These are phyloP conservation scores for Trametes cubensis DNA, from an alignment of 768 basidiomycete species.

Conservation along the genomic window DNA sequence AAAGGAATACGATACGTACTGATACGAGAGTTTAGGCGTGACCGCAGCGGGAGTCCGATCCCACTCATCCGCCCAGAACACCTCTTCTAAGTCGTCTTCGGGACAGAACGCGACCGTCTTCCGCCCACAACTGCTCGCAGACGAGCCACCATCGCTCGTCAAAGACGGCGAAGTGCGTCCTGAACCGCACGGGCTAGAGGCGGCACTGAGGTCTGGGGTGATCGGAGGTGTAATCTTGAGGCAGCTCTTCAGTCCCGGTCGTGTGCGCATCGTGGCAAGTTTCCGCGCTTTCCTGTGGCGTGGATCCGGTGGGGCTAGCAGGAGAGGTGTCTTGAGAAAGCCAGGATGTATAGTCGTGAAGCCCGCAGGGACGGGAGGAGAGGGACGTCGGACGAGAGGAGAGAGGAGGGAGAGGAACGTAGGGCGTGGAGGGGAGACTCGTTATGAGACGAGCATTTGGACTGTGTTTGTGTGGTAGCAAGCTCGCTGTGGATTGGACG, in stretches of 20 bases:
- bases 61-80: conserved; percentile 76
- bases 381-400: not conserved
- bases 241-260: conserved; percentile 27
- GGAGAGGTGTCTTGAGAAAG: not conserved
- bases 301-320: not conserved
- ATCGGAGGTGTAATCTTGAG: conserved; percentile 27
- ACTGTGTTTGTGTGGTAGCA: not conserved
- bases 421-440: not conserved
- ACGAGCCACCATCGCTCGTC: conserved; percentile 14
- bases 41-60: conserved; percentile 74
- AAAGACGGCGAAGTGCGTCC: conserved; percentile 25
- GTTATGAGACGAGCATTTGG: conserved; percentile 21
- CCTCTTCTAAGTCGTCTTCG: conserved; percentile 54
- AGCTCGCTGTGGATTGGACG: conserved; percentile 15
- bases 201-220: conserved; percentile 25
- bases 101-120: conserved; percentile 69
- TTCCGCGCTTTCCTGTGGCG: not conserved
- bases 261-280: conserved; percentile 15
- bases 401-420: conserved; percentile 2
- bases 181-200: conserved; percentile 24
- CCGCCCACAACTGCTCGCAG: conserved; percentile 25
- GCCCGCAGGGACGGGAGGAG: not conserved
- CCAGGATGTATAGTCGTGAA: conserved; percentile 2
- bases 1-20: conserved; percentile 48
- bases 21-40: conserved; percentile 61